Conservation (phyloP, 2,329 filamentous ascomycete species). For the Colletotrichum sp. region DNA sequence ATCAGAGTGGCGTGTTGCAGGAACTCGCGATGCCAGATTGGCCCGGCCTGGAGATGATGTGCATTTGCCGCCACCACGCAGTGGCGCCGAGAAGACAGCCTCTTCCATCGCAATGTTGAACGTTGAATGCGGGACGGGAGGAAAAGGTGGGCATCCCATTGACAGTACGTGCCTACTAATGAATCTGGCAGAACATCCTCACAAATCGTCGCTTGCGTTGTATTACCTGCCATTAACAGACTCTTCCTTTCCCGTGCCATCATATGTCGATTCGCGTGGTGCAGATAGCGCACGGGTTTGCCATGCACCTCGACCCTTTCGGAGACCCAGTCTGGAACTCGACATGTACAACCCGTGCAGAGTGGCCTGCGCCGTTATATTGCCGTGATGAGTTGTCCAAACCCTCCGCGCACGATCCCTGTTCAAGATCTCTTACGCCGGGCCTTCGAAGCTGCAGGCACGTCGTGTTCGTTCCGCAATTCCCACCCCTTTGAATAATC, state of each 20-base stretch:
- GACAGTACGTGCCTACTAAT: not conserved
- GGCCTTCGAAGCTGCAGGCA: conserved; percentile 1
- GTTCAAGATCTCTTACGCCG: conserved; percentile 9
- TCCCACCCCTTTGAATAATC: not conserved
- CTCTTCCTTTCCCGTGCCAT: not conserved
- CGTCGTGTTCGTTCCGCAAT: conserved; percentile 6
- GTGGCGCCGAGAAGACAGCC: not conserved
- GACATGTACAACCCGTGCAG: not conserved
- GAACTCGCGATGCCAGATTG: not conserved
- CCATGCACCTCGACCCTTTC: conserved; percentile 15
- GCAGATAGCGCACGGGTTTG: conserved; percentile 7
- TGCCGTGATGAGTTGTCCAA: conserved; percentile 22
- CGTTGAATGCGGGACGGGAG: not conserved
- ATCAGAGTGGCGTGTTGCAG: conserved; percentile 18
- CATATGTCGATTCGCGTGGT: not conserved
- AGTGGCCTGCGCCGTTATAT: conserved; percentile 5
- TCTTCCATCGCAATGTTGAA: not conserved
- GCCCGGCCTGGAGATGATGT: conserved; percentile 1
- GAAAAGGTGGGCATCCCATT: not conserved
- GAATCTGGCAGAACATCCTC: not conserved
- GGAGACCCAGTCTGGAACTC: not conserved
- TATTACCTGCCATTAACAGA: conserved; percentile 1
- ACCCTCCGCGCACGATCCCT: conserved; percentile 6
- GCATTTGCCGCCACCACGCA: conserved; percentile 3
- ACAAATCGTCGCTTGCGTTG: not conserved